Percentiles rank a stretch among this genome's conserved stretches.
Evolutionary conservation across 1,284 basidiomycete species (phyloP).

Genomic region (Trametes pubescens): DNA sequence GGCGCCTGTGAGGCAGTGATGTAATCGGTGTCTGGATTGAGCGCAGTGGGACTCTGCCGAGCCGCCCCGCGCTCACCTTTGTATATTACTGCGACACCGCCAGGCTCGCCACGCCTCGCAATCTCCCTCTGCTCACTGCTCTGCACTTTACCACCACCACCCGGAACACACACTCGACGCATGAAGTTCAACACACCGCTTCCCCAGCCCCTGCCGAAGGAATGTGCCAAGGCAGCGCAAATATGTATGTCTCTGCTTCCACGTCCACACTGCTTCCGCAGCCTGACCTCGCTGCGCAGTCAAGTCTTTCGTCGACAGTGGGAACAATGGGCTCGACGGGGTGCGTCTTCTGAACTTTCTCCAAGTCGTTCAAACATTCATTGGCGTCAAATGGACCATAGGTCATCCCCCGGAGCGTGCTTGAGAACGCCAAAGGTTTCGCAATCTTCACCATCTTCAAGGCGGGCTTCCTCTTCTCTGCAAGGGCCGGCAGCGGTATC

Average conservation of each 20-base stretch:
- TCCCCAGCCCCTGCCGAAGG: conserved; percentile 75
- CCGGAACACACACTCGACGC: conserved; percentile 10
- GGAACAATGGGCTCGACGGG: conserved; percentile 78
- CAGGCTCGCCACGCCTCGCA: conserved; percentile 2
- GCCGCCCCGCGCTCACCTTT: conserved; percentile 13
- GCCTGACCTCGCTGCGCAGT: conserved; percentile 51
- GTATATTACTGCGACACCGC: conserved; percentile 9
- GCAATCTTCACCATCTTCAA: conserved; percentile 86
- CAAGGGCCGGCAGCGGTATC: conserved; percentile 87
- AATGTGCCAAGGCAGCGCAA: conserved; percentile 78
- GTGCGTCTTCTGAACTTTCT: conserved; percentile 42
- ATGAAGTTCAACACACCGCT: conserved; percentile 76
- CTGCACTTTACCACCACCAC: conserved; percentile 14
- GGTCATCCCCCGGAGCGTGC: conserved; percentile 72
- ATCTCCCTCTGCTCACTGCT: conserved; percentile 10
- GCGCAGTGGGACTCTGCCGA: conserved; percentile 11
- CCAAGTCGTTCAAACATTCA: conserved; percentile 3
- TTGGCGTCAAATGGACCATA: conserved; percentile 30
- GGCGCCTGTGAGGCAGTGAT: conserved; percentile 15
- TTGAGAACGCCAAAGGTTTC: conserved; percentile 84
- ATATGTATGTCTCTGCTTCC: conserved; percentile 60
- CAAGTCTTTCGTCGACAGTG: conserved; percentile 74
- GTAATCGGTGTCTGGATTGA: conserved; percentile 24
- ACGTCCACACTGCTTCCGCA: conserved; percentile 8
- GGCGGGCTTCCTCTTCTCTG: conserved; percentile 81